Evolutionary conservation across 331 rosid genomes (phyloP), one percentile per base, ranked within the genome.

Genomic region (Pyrus hybrid): DNA sequence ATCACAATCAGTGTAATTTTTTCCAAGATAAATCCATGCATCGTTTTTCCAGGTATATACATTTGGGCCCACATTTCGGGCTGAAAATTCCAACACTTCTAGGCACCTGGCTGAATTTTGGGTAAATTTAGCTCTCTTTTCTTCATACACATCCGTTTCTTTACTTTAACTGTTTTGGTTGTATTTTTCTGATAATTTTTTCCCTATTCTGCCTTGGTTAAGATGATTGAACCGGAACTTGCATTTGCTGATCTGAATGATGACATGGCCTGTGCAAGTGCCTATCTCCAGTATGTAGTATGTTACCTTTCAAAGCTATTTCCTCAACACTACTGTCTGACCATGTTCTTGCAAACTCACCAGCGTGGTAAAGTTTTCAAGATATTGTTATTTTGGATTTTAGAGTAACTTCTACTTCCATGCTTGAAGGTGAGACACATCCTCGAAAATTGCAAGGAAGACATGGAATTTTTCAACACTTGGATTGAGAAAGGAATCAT

Each of bases 151-250:
- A 3, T 75, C 49, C 35, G 63, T 54, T 71, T 30, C 49, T n/a
- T 57, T 30, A 60, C 45, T 45, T 35, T 72, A 30, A 35, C 67
- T 79, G 37, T 65, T 56, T 74, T 29, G 66, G 74, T 82, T n/a
- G 7, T 76, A 45, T 73, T 16, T 75, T n/a, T 71, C 66, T 35
- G 56, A 76, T 66, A 73, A 73, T 17, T 29, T 67, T 67, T 58
- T 72, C 47, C 57, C 49, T 71, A 32, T 33, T 11, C 26, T 58
- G 57, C 26, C 37, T 37, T 78, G 58, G 35, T 76, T 26, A 54
- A 94, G 99, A 94, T 94, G 99, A 92, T 94, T 83, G 97, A 94
- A 68, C 96, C 99, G 0, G 99, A 94, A 86, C 97, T 94, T 80
- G 96, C 99, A 67, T 94, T 94, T 84, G 97, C 99, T 79, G 97